A percentile compares a stretch with the other conserved stretches of the same genome.
Evolutionary conservation across 345 rosid species (phyloP).

Genomic region (Corchorus olitorius): DNA sequence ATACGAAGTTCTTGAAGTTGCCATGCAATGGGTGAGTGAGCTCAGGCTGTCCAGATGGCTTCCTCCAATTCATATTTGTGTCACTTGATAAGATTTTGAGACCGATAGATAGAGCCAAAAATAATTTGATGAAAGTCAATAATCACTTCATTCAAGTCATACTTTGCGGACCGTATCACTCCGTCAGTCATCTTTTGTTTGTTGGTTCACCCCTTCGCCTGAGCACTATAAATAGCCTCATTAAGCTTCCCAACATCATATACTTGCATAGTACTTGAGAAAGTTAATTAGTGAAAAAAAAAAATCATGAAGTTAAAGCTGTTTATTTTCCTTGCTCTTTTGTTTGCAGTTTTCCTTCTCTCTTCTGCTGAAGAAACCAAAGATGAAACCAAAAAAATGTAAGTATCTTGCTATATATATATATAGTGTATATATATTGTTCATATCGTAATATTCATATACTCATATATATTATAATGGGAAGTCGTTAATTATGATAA

Average conservation of each 20-base stretch:
- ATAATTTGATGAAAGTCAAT: background rate
- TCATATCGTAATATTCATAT: background rate
- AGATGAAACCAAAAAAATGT: constrained; percentile 4
- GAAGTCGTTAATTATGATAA: background rate
- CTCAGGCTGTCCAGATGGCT: background rate
- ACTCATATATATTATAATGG: too few relatives aligned
- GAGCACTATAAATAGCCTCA: background rate
- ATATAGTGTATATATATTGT: too few relatives aligned
- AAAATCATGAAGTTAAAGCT: constrained; percentile 13
- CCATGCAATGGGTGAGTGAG: background rate
- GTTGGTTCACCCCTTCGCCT: background rate
- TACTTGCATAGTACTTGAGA: background rate
- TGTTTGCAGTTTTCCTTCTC: background rate
- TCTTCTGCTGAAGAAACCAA: background rate
- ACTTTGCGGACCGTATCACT: background rate
- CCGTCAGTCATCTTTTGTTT: background rate
- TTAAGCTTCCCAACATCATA: background rate
- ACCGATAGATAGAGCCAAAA: background rate
- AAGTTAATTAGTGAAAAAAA: background rate
- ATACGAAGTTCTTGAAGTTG: too few relatives aligned
- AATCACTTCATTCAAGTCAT: background rate
- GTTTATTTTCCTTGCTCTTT: constrained; percentile 5
- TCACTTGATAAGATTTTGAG: background rate
- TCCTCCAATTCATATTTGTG: background rate
- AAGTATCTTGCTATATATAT: background rate